These are phyloP conservation scores for Penicillium sp. DNA, from an alignment of 2,329 filamentous ascomycete species.

Conservation along the genomic window DNA sequence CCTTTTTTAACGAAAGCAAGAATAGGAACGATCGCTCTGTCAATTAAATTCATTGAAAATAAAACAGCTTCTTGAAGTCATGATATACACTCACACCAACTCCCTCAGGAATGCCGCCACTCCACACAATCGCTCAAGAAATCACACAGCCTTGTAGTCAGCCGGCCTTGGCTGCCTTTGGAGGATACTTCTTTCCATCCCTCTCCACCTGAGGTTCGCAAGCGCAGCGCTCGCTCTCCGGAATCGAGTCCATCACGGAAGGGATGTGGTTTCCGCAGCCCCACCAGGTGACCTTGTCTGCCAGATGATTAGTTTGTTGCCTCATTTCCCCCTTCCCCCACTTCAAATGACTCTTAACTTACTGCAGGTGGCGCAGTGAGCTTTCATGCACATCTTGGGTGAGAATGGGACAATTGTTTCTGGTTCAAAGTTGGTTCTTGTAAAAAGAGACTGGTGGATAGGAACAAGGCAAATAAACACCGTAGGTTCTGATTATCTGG, in stretches of 20 bases:
- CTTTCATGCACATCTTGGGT: slow-evolving; percentile 65
- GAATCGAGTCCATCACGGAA: slow-evolving; percentile 63
- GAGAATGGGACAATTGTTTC: background rate
- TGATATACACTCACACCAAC: slow-evolving; percentile 5
- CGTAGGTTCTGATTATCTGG: background rate
- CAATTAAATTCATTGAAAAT: background rate
- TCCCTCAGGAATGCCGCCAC: background rate
- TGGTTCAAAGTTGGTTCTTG: background rate
- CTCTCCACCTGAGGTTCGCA: slow-evolving; percentile 67
- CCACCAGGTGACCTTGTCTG: slow-evolving; percentile 66
- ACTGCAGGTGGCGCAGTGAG: slow-evolving; percentile 66
- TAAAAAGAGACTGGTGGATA: background rate
- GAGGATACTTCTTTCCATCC: slow-evolving; percentile 66
- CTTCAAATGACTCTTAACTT: slow-evolving; percentile 39
- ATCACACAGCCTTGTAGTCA: slow-evolving; percentile 43
- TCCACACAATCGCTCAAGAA: slow-evolving; percentile 12
- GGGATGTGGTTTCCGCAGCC: slow-evolving; percentile 67
- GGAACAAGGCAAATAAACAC: background rate
- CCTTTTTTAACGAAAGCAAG: too few relatives aligned
- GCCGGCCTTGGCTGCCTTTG: slow-evolving; percentile 56
- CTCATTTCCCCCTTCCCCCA: background rate
- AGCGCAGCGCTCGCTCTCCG: slow-evolving; percentile 63
- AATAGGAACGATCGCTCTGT: too few relatives aligned
- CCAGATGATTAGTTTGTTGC: slow-evolving; percentile 17
- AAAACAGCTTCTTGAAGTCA: background rate